Base-by-base conservation (phyloP, 345 rosid species). In the Moringa oleifera region DNA sequence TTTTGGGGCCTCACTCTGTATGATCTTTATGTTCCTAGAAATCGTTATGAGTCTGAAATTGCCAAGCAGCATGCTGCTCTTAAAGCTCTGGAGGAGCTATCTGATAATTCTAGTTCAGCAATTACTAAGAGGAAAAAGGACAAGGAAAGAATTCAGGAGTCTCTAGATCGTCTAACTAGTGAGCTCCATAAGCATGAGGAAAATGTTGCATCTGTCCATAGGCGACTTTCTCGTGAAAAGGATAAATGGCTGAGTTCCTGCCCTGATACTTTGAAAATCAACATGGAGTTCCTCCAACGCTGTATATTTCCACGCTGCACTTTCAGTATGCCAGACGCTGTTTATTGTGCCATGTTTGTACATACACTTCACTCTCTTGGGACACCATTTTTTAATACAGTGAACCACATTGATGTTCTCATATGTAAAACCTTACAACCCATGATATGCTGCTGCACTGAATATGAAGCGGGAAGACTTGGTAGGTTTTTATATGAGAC, bases 361-460 rank as follows among this genome's bases (percentile, higher is more conserved):
- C 92, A 85, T 65, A 87, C 91, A 53, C 97, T 95, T 76, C 99
- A 95, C 73, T 87, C 94, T 55, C 90, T 95, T 61, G 99, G 99
- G 57, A 91, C 99, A 18, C 99, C 99, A 20, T 95, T 81, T 75
- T 95, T 95, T 71, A 95, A 95, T 79, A 95, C 99, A 7, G 99
- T 95, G 58, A 95, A 95, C 75, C 99, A 95, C 85, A 87, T 95
- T 60, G 99, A 95, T 73, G 98, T 89, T 59, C 83, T 95, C 63
- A 89, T 95, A 60, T 95, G 99, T 75, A 95, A 91, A 73, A 95
- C 96, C 21, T 73, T 95, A 31, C 99, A 95, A 83, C 99, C 99
- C 28, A 95, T 95, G 99, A 95, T 95, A 73, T 95, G 99, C 83
- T 95, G 98, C 85, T 89, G 99, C 79, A 95, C 99, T 49, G 99